Base-by-base conservation (phyloP, 768 basidiomycete genomes). In the Collybia sp. region DNA sequence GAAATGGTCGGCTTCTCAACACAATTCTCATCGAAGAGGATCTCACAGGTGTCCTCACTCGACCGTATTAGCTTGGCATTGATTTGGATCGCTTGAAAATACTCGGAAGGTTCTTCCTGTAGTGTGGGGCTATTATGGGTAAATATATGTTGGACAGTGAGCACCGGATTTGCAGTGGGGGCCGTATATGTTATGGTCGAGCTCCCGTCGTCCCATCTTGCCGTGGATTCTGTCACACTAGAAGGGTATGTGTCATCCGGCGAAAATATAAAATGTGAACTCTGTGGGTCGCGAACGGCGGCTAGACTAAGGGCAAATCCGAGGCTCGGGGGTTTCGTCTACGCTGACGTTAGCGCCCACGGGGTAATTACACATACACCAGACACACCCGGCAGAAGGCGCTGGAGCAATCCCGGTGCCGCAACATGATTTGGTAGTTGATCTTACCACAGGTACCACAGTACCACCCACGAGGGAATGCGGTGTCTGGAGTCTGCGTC, bases 381-480 rank as follows among this genome's bases (percentile, higher is more conserved):
- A 18, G 16, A 57, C 61, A 38, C 47, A 75, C 75, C 61, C 59
- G 53, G 51, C 78, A 80, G 1, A 20, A 40, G 2, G 59, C 53
- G 47, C 72, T 72, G 11, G 55, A 51, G 54, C 79, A 81, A 50
- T 63, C 60, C 40, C 75, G 65, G 50, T 76, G 72, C 44, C 79
- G 65, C 59, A 80, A 62, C 39, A 63, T 60, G 11, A 48, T 50
- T 52, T 77, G 72, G 38, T 65, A 66, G 41, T 78, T 80, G 18
- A 80, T 55, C 54, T 71, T 65, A 18, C 78, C 77, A 46, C 79
- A 80, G 0, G 49, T 42, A 2, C 18, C 46, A 48, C 79, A 80
- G 47, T 66, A 69, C 77, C 77, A 81, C 6, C 78, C 79, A 1
- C 52, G 51, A 25, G 69, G 72, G 43, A 78, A 67, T 1, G 54